Percentiles rank a stretch among this genome's conserved stretches.
Evolutionary conservation across 2,329 filamentous ascomycete genomes (phyloP).

Genomic region (Cladosporium sp.): DNA sequence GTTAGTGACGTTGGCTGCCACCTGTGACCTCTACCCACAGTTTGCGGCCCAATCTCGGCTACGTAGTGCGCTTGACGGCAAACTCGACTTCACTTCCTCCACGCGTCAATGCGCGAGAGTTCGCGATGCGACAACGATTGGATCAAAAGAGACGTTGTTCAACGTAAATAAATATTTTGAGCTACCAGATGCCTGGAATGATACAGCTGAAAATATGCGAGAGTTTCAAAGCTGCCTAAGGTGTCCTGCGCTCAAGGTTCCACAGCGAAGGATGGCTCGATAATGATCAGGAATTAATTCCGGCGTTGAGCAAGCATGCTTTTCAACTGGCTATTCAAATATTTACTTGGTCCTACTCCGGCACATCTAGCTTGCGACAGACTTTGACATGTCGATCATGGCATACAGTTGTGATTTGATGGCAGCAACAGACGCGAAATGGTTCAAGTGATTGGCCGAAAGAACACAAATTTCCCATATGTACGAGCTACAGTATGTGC

Average conservation of each 20-base stretch:
- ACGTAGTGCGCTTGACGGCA: neutral
- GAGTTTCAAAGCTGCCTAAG: neutral
- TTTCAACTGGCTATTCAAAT: neutral
- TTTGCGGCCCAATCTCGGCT: neutral
- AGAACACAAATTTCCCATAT: neutral
- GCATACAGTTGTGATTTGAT: neutral
- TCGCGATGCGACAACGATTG: neutral
- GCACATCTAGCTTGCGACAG: neutral
- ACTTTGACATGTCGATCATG: neutral
- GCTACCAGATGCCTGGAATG: neutral
- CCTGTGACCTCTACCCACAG: neutral
- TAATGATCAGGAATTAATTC: neutral
- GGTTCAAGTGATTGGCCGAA: neutral
- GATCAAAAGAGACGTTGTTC: neutral
- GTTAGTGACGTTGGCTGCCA: neutral
- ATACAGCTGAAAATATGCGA: neutral
- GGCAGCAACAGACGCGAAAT: neutral
- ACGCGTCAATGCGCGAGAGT: neutral
- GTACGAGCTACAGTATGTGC: neutral
- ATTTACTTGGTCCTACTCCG: neutral
- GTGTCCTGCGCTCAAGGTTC: neutral
- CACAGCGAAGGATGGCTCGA: neutral
- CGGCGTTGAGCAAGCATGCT: neutral
- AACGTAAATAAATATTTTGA: neutral
- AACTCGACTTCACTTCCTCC: neutral